These are phyloP conservation scores for Rhizophora apiculata DNA, from an alignment of 345 rosid genomes.

Conservation along the genomic window DNA sequence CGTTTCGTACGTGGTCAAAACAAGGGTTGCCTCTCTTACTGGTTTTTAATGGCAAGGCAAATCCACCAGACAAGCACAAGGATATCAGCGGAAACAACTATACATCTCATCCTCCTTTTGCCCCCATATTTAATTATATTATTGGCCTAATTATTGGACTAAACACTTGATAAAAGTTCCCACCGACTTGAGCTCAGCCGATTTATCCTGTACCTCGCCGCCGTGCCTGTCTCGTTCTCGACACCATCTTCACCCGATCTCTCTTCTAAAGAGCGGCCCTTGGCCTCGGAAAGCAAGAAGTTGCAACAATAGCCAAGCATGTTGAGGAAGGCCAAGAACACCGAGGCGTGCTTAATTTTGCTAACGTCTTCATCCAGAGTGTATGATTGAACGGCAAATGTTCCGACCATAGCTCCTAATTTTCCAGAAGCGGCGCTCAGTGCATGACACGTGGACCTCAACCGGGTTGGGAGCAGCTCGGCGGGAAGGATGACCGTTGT, in stretches of 20 bases:
- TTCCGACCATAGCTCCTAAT: conserved; percentile 54
- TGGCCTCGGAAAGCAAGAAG: conserved; percentile 50
- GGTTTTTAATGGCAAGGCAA: no score
- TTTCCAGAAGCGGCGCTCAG: conserved; percentile 57
- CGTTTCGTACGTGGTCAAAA: no score
- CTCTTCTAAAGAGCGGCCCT: conserved; percentile 52
- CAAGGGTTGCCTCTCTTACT: no score
- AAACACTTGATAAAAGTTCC: no score
- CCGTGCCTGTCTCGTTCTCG: conserved; percentile 11
- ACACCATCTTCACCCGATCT: conserved; percentile 57
- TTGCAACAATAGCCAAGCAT: conserved; percentile 51
- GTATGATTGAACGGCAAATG: conserved; percentile 44
- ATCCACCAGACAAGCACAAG: no score
- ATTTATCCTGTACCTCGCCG: neutral
- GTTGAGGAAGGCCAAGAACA: conserved; percentile 45
- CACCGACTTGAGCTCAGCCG: no score
- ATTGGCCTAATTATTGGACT: no score
- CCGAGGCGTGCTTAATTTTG: conserved; percentile 29
- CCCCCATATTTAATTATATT: no score
- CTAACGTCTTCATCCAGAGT: conserved; percentile 8
- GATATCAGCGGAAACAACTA: no score
- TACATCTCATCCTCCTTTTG: no score
- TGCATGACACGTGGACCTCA: conserved; percentile 58
- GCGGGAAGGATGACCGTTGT: conserved; percentile 62
- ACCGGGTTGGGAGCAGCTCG: conserved; percentile 50